phyloP scores from a whole-genome alignment of 257 asterid genomes.

The Nicotiana benthamiana region DNA sequence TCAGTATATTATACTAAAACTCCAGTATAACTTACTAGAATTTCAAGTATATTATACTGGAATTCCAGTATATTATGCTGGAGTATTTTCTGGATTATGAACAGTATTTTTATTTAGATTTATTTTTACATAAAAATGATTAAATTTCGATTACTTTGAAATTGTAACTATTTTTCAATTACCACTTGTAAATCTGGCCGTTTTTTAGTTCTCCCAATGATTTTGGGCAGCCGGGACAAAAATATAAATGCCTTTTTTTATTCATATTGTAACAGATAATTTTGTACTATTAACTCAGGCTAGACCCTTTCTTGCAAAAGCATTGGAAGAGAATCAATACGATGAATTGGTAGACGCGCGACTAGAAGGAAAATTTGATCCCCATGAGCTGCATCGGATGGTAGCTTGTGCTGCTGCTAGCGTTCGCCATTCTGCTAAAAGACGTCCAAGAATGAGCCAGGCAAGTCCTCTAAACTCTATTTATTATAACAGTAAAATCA shows the following conservation, averaged over 20 bases:
- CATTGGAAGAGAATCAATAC: conserved; percentile 47
- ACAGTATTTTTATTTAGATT: too few relatives aligned
- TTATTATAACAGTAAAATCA: background rate
- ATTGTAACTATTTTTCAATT: too few relatives aligned
- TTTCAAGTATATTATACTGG: too few relatives aligned
- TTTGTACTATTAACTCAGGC: conserved; percentile 33
- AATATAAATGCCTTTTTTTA: background rate
- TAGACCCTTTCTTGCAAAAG: conserved; percentile 55
- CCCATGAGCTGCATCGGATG: conserved; percentile 53
- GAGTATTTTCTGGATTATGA: too few relatives aligned
- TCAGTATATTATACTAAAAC: too few relatives aligned
- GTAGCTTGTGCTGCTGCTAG: conserved; percentile 64
- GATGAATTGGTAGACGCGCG: conserved; percentile 54
- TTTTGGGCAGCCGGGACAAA: too few relatives aligned
- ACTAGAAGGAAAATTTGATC: conserved; percentile 38
- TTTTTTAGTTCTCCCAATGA: too few relatives aligned
- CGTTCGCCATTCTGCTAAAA: conserved; percentile 80
- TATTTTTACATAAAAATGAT: too few relatives aligned
- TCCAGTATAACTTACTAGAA: too few relatives aligned
- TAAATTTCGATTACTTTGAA: too few relatives aligned
- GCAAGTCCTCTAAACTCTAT: conserved; percentile 13
- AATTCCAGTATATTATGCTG: too few relatives aligned
- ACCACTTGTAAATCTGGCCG: too few relatives aligned
- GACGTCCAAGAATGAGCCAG: conserved; percentile 95
- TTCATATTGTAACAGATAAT: background rate